These are phyloP conservation scores for Alternaria tenuissima DNA, from an alignment of 2,329 filamentous ascomycete genomes.

Conservation along the genomic window DNA sequence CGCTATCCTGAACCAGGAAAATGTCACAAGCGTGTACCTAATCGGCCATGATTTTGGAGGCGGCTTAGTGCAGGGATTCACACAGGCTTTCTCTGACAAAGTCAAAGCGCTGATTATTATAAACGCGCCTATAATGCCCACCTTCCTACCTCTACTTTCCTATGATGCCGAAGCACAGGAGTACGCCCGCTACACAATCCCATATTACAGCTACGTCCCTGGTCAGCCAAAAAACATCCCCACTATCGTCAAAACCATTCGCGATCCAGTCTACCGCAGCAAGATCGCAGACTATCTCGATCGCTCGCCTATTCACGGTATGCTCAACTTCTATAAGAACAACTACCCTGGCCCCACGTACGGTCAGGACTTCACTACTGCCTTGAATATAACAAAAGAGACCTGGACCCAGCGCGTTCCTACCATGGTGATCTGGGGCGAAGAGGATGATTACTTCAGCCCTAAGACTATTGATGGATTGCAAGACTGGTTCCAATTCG, in stretches of 20 bases:
- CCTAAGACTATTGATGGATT: no score
- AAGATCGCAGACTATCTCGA: neutral
- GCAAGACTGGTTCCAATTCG: no score
- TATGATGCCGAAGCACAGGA: neutral
- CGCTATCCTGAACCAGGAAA: neutral
- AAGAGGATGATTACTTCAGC: neutral
- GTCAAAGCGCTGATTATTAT: neutral
- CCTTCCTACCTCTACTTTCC: neutral
- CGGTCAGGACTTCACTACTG: no score
- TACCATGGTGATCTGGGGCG: neutral
- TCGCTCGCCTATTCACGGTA: neutral
- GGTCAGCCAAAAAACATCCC: neutral
- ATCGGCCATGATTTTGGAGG: neutral
- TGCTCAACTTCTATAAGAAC: neutral
- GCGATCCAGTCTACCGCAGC: neutral
- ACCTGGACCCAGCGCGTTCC: neutral
- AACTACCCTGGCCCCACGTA: neutral
- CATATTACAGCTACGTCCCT: neutral
- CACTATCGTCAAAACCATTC: neutral
- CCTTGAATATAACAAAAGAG: neutral
- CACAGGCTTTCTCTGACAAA: neutral
- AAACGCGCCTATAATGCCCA: neutral
- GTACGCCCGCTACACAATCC: neutral
- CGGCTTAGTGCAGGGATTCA: neutral
- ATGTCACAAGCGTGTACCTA: neutral